Evolutionary conservation across 2,329 filamentous ascomycete species (phyloP), one percentile per base, ranked within the genome.

Genomic region (Claviceps arundinis): DNA sequence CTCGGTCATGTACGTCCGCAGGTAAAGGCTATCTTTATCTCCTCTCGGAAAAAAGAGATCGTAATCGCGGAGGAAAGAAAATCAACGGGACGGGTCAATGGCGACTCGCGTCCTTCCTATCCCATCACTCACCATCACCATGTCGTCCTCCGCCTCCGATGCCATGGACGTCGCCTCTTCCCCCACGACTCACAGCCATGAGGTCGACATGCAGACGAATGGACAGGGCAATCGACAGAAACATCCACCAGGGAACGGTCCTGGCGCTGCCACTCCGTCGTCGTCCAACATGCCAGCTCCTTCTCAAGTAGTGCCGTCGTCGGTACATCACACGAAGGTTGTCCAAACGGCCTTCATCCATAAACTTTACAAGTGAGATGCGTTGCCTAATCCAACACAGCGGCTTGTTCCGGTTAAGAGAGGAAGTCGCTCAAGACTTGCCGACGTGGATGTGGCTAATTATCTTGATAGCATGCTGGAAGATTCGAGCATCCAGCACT

Each of bases 291-390:
- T 78, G 75, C 68, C 75, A 37, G 74, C 75, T 22, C 75, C 75
- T 16, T 66, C 69, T 6, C 70, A 74, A 2, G 70, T 19, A 69
- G 73, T 2, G 70, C 74, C n/a, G 82, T 84, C 85, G 5, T 85
- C 85, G 47, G 84, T 90, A 50, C 89, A 95, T 64, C 90, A 95
- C 65, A 90, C 93, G 54, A 98, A 98, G 71, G 91, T 96, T 45
- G 89, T 97, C 16, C 93, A 98, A 71, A 97, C 93, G 11, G 93
- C 93, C 22, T 98, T 98, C 64, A 97, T 98, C 58, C 93, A 98
- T 69, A 98, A 98, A 70, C 80, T 98, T 38, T 98, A 97, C 76
- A 96, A 94, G 90, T 96, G 76, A 64, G 84, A 56, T 19, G 6
- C n/a, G 7, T n/a, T 34, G 5, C 6, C 19, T 14, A 34, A 34